Evolutionary conservation across 108 stramenopile species (phyloP).

Genomic region (Discostella stelligeroides): DNA sequence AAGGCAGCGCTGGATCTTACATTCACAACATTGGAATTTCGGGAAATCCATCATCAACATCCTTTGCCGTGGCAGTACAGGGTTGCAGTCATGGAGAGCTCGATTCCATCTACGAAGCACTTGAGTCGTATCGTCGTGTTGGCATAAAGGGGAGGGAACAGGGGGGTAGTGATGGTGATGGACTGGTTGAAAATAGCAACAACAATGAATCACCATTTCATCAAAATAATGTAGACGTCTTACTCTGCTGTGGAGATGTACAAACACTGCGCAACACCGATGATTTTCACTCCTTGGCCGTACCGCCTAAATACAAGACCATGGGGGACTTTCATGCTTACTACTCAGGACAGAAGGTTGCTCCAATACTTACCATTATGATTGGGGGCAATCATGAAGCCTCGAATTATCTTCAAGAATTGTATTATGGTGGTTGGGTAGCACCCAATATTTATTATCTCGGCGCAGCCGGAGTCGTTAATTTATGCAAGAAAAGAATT

Average conservation of each 20-base stretch:
- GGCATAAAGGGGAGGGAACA: background rate
- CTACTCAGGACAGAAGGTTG: slow-evolving; percentile 85
- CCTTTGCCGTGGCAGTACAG: slow-evolving; percentile 89
- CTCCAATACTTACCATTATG: slow-evolving; percentile 94
- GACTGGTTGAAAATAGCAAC: background rate
- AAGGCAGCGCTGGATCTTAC: background rate
- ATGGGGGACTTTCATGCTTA: slow-evolving; percentile 92
- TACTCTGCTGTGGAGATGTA: slow-evolving; percentile 99
- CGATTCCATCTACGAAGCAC: slow-evolving; percentile 89
- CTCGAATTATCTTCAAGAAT: slow-evolving; percentile 89
- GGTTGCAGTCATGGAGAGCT: slow-evolving; percentile 99
- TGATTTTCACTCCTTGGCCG: slow-evolving; percentile 86
- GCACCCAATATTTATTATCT: slow-evolving; percentile 99
- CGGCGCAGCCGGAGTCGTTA: slow-evolving; percentile 90
- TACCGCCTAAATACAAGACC: slow-evolving; percentile 91
- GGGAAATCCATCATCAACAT: slow-evolving; percentile 35
- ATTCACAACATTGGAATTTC: slow-evolving; percentile 38
- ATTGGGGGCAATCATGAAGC: slow-evolving; percentile 99
- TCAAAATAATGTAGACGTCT: slow-evolving; percentile 72
- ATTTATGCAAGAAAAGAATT: slow-evolving; percentile 31
- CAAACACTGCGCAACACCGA: slow-evolving; percentile 86
- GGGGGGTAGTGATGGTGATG: too few species aligned
- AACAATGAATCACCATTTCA: slow-evolving; percentile 7
- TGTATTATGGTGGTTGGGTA: slow-evolving; percentile 98
- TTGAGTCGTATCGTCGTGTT: slow-evolving; percentile 48